A percentile compares a stretch with the other conserved stretches of the same genome.
Conservation (phyloP, 805 yeast genomes). For the Nakazawaea holstii region DNA sequence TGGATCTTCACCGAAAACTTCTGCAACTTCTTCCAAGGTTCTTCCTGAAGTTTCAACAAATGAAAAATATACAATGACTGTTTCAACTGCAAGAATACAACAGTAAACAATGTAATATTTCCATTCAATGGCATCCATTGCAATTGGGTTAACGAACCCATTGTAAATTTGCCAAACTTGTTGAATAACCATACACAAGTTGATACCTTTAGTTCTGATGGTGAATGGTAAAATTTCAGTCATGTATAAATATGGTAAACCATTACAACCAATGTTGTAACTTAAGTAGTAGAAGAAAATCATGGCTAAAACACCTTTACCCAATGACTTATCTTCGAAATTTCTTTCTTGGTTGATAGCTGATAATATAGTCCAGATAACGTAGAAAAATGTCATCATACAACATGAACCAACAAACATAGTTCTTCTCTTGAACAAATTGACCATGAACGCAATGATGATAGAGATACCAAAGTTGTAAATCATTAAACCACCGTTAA, state of each 20-base stretch:
- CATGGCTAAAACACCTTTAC: constrained; percentile 45
- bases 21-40: constrained; percentile 33
- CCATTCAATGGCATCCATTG: constrained; percentile 31
- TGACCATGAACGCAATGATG: constrained; percentile 23
- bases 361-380: constrained; percentile 40
- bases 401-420: constrained; percentile 28
- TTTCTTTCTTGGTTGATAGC: constrained; percentile 38
- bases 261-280: constrained; percentile 38
- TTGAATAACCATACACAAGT: constrained; percentile 18
- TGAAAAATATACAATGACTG: constrained; percentile 23
- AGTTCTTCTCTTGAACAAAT: constrained; percentile 29
- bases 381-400: constrained; percentile 31
- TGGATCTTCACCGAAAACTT: constrained; percentile 12
- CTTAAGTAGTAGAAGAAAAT: constrained; percentile 39
- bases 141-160: constrained; percentile 29
- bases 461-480: constrained; percentile 35
- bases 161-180: constrained; percentile 24
- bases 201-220: constrained; percentile 18
- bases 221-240: constrained; percentile 34
- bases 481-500: constrained; percentile 46
- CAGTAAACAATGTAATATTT: constrained; percentile 30
- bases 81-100: constrained; percentile 23
- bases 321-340: constrained; percentile 33
- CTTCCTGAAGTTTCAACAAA: constrained; percentile 34
- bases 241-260: constrained; percentile 39